Evolutionary conservation across 129 eudicot genomes (phyloP), one percentile per base, ranked within the genome.

Genomic region (Glebionis coronaria): DNA sequence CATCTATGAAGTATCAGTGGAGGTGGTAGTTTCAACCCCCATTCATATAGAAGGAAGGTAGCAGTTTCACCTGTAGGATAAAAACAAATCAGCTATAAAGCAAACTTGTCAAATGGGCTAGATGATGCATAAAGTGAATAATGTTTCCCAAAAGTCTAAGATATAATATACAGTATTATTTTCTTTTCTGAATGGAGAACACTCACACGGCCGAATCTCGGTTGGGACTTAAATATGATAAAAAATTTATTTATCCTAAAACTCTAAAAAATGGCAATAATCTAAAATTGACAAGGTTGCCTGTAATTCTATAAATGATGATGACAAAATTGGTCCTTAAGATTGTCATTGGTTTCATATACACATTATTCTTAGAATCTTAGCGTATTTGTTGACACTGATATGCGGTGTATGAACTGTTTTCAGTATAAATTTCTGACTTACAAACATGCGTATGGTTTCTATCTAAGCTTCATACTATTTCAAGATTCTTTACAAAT

Each of bases 281-380:
- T 19, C 63, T 27, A 23, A 13, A 55, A 3, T 55, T 18, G 40
- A 27, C 14, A 12, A 57, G 18, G 9, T n/a, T n/a, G n/a, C n/a
- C n/a, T n/a, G n/a, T n/a, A 4, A 23, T 10, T 3, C 44, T 35
- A 57, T 57, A 57, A 57, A 57, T 38, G 42, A 25, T 25, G 23
- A 10, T 57, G 42, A 12, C 40, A 27, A 55, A 27, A 13, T 13
- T 27, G 40, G 63, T 57, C 44, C 42, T 12, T 18, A 10, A 44
- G 56, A 44, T 42, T 64, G 40, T 44, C 56, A 64, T 64, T 35
- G 42, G 67, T 62, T 35, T 35, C 42, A 40, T 9, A 4, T 42
- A 10, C 21, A 38, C 44, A 44, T 6, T 7, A 23, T 44, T n/a
- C n/a, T n/a, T n/a, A n/a, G n/a, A n/a, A n/a, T 12, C 21, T 19